Conservation (phyloP, 371 early-diverging fungal species). For the Batrachochytrium dendrobatidis region DNA sequence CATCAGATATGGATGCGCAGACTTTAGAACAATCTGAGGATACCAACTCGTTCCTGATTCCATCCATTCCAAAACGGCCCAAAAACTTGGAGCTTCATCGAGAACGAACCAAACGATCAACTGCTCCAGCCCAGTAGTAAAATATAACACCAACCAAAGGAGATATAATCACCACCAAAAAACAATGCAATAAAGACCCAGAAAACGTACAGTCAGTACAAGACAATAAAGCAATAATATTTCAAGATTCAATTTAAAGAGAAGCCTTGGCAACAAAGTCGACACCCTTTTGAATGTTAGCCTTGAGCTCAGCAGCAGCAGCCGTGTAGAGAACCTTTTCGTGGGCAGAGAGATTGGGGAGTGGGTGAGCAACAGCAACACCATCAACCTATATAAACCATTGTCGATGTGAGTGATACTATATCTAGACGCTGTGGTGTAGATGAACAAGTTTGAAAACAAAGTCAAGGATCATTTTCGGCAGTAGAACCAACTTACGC, state of each 20-base stretch:
- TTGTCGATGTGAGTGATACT: background rate
- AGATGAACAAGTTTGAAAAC: background rate
- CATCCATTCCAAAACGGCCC: background rate
- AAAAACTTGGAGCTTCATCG: constrained; percentile 2
- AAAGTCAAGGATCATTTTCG: background rate
- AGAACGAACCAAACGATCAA: background rate
- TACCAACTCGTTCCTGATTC: background rate
- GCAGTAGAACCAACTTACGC: constrained; percentile 36
- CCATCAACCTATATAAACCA: constrained; percentile 57
- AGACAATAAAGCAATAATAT: background rate
- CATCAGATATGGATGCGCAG: too few species aligned
- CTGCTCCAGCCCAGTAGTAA: background rate
- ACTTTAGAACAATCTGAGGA: too few species aligned
- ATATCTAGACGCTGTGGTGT: background rate
- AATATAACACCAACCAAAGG: too few species aligned
- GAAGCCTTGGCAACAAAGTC: constrained; percentile 35
- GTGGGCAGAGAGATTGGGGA: constrained; percentile 77
- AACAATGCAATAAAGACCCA: background rate
- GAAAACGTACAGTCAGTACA: background rate
- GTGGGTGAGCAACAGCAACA: constrained; percentile 83
- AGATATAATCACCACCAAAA: too few species aligned
- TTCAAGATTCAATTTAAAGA: background rate
- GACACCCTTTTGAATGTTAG: constrained; percentile 71
- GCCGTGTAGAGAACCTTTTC: constrained; percentile 85
- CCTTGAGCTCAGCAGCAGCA: constrained; percentile 88